Conservation (phyloP, 306 rosid genomes). For the Echinosophora koreensis region DNA sequence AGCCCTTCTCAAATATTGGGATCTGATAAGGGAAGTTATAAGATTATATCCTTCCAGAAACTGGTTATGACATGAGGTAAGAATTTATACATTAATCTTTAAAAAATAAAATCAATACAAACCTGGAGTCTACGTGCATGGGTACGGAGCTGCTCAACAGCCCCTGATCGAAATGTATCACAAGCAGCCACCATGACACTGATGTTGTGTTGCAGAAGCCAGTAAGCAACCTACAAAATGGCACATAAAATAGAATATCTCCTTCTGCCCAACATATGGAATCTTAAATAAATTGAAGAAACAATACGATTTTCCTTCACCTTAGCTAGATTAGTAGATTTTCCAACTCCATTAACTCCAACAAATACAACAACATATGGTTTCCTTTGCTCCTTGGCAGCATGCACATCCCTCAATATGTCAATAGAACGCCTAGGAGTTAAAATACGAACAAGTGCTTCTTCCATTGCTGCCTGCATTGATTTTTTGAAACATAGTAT, state of each 20-base stretch:
- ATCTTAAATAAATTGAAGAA: not conserved
- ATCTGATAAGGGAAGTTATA: conserved; percentile 59
- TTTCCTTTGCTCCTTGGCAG: conserved; percentile 79
- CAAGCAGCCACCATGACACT: conserved; percentile 99
- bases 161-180: conserved; percentile 98
- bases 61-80: conserved; percentile 2
- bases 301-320: conserved; percentile 40
- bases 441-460: conserved; percentile 78
- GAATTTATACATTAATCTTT: conserved; percentile 16
- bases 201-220: conserved; percentile 88
- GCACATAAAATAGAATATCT: conserved; percentile 33
- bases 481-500: conserved; percentile 6
- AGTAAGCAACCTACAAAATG: conserved; percentile 88
- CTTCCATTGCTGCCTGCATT: conserved; percentile 79
- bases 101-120: conserved; percentile 41
- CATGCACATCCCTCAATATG: conserved; percentile 84
- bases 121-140: conserved; percentile 99
- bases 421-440: conserved; percentile 84
- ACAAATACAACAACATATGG: conserved; percentile 85
- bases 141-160: conserved; percentile 98
- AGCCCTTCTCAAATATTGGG: conserved; percentile 97
- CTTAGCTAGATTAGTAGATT: conserved; percentile 87
- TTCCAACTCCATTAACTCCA: conserved; percentile 87
- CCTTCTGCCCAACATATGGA: conserved; percentile 33
- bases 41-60: conserved; percentile 21